Conservation (phyloP, 2,329 filamentous ascomycete species). For the Fusarium fracticaudum region DNA sequence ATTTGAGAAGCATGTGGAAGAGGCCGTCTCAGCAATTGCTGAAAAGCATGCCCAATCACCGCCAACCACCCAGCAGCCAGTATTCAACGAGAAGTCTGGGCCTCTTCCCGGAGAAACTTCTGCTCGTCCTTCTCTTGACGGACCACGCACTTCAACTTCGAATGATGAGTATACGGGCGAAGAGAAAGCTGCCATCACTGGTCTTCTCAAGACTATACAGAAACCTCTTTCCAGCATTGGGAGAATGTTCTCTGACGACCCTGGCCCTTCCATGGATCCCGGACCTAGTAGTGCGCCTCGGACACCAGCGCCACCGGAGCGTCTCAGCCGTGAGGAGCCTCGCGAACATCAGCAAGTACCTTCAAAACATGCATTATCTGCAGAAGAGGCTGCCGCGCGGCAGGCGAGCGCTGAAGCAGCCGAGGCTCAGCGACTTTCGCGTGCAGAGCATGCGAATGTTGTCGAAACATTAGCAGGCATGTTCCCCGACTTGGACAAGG, state of each 20-base stretch:
- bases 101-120: conserved; percentile 44
- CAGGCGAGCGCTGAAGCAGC: conserved; percentile 92
- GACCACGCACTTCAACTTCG: conserved; percentile 64
- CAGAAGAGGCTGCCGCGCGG: conserved; percentile 87
- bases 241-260: conserved; percentile 85
- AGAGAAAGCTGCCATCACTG: conserved; percentile 83
- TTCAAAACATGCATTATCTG: conserved; percentile 64
- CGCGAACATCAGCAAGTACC: conserved; percentile 48
- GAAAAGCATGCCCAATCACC: conserved; percentile 77
- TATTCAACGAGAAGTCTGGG: conserved; percentile 57
- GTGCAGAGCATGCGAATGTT: conserved; percentile 86
- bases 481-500: conserved; percentile 94
- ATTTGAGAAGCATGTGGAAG: conserved; percentile 96
- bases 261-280: conserved; percentile 50
- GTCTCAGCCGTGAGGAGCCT: conserved; percentile 45
- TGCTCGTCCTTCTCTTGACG: conserved; percentile 55
- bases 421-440: conserved; percentile 83
- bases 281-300: conserved; percentile 48
- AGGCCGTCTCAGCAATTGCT: conserved; percentile 92
- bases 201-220: conserved; percentile 89
- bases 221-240: conserved; percentile 91
- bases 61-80: conserved; percentile 49
- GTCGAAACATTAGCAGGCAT: conserved; percentile 95
- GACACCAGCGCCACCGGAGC: conserved; percentile 50
- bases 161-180: conserved; percentile 67